Conservation (phyloP, 176 grass and related monocot species). For the Elaeis guineensis region DNA sequence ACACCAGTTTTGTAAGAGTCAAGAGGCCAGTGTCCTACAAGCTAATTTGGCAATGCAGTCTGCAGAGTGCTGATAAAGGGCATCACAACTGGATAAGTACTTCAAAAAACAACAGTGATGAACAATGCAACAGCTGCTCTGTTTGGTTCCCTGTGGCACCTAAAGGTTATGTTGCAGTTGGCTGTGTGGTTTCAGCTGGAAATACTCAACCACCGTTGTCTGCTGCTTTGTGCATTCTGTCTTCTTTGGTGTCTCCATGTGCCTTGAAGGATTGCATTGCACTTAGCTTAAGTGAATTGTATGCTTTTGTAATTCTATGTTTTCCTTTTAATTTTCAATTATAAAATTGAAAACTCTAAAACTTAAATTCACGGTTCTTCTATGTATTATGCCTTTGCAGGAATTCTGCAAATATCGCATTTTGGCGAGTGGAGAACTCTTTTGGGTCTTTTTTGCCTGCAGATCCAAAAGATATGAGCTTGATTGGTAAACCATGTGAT, state of each 20-base stretch:
- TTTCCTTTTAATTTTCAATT: background rate
- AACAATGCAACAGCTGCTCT: constrained; percentile 32
- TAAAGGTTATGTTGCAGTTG: constrained; percentile 65
- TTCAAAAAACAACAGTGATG: constrained; percentile 9
- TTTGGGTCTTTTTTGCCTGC: constrained; percentile 87
- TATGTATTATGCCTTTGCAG: constrained; percentile 29
- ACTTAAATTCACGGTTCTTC: no score
- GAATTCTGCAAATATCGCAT: constrained; percentile 50
- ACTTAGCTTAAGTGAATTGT: constrained; percentile 38
- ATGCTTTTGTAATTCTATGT: constrained; percentile 16
- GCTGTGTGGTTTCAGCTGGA: constrained; percentile 88
- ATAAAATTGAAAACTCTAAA: no score
- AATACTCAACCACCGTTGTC: constrained; percentile 66
- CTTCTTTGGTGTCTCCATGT: constrained; percentile 71
- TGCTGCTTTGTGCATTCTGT: constrained; percentile 62
- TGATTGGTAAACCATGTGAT: constrained; percentile 67
- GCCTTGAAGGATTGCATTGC: constrained; percentile 73
- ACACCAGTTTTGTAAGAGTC: constrained; percentile 81
- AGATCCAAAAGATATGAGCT: constrained; percentile 37
- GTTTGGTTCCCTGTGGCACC: constrained; percentile 97
- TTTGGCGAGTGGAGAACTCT: constrained; percentile 79
- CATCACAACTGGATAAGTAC: constrained; percentile 13
- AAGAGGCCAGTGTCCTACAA: constrained; percentile 92
- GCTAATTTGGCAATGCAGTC: constrained; percentile 56
- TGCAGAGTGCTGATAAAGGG: constrained; percentile 26